Evolutionary conservation across 441 rosid species (phyloP).

Genomic region (Capsella rubella): DNA sequence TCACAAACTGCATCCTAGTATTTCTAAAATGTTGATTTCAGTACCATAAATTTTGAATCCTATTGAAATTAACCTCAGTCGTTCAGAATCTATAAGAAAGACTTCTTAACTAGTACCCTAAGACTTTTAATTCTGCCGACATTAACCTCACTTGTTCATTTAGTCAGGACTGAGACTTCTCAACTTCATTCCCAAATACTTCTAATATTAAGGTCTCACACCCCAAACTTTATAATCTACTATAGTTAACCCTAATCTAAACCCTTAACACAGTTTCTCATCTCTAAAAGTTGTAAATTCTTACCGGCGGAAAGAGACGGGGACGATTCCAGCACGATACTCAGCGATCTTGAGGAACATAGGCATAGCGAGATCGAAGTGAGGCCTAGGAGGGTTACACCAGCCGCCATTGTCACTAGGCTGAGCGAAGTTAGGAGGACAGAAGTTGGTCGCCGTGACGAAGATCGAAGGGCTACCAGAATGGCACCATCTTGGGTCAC

Average conservation of each 20-base stretch:
- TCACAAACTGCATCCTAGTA: background rate
- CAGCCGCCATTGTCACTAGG: conserved; percentile 54
- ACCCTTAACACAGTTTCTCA: too few species aligned
- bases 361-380: conserved; percentile 60
- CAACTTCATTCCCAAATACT: background rate
- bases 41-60: background rate
- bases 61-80: background rate
- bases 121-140: background rate
- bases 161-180: background rate
- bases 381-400: conserved; percentile 61
- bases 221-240: background rate
- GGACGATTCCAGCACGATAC: conserved; percentile 58
- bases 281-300: background rate
- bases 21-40: background rate
- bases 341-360: conserved; percentile 60
- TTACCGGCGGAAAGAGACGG: conserved; percentile 58
- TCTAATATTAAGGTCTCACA: background rate
- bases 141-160: background rate
- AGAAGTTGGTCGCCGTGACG: conserved; percentile 49
- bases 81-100: background rate
- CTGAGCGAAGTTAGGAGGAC: conserved; percentile 44
- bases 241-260: background rate
- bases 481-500: conserved; percentile 50
- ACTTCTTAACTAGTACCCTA: conserved; percentile 12
- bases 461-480: conserved; percentile 52